phyloP scores from a whole-genome alignment of 2,329 filamentous ascomycete genomes.

The Aureobasidium musti region DNA sequence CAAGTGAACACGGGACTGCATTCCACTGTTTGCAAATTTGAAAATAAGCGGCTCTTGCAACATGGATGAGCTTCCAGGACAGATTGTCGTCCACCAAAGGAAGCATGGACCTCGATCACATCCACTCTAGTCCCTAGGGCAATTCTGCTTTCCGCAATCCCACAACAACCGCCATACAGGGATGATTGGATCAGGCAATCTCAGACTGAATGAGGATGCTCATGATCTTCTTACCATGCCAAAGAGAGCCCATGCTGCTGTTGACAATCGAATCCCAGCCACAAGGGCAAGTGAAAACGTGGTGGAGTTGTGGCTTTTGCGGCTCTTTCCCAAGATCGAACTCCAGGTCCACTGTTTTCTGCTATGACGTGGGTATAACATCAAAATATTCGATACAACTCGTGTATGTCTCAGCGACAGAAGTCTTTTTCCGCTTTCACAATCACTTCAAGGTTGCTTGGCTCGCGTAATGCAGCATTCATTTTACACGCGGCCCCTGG shows the following conservation, averaged over 20 bases:
- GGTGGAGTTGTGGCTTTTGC: constrained; percentile 13
- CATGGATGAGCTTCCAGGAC: not conserved
- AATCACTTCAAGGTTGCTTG: not conserved
- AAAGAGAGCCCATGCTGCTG: not conserved
- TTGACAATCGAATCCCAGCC: not conserved
- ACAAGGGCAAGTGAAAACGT: not conserved
- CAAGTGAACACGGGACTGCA: not conserved
- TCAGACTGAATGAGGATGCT: not conserved
- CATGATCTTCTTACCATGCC: not conserved
- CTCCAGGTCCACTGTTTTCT: not conserved
- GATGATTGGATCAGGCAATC: not conserved
- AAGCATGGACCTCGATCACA: constrained; percentile 7
- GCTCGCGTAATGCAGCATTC: constrained; percentile 17
- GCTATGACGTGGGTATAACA: constrained; percentile 7
- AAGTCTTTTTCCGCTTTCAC: constrained; percentile 5
- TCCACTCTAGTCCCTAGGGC: not conserved
- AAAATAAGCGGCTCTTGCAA: not conserved
- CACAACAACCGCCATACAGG: not conserved
- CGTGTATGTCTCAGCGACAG: constrained; percentile 14
- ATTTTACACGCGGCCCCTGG: constrained; percentile 15
- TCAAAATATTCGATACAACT: constrained; percentile 5
- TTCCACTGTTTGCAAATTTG: constrained; percentile 7
- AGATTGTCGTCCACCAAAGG: not conserved
- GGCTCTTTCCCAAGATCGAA: constrained; percentile 8
- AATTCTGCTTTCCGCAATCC: not conserved